Base-by-base conservation (phyloP, 2,329 filamentous ascomycete species). In the Pseudopithomyces maydicus region DNA sequence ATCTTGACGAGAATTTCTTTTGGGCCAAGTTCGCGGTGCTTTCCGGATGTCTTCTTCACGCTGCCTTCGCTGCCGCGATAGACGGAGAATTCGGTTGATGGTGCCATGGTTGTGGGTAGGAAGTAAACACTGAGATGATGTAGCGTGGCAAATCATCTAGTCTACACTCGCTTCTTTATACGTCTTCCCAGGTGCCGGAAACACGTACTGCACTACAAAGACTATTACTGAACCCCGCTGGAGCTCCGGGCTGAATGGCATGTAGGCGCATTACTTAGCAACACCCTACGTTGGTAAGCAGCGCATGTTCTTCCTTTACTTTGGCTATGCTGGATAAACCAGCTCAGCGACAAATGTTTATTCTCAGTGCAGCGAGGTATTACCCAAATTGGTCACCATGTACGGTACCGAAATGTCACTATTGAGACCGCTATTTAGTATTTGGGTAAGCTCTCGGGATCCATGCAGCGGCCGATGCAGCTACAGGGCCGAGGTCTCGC, bases 1-100 rank as follows among this genome's bases (percentile, higher is more conserved):
- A 67, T 63, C 38, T 59, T 63, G 19, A 67, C 42, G 12, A 67
- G 55, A 19, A 67, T 57, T 14, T 67, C 60, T 36, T 61, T 62
- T 2, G 62, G 57, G 22, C 62, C 58, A 12, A 66, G 56, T 15
- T 49, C 42, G 12, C 56, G 58, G 14, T 58, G 46, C 32, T 58
- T 45, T 5, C 49, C 29, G 8, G 53, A 12, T 10, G 29, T 45
- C 15, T 59, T 26, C 39, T 63, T 64, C 15, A 67, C 55, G 2
- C 26, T 39, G 7, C 60, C 64, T 29, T 65, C 56, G 10, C 33
- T 38, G 20, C 62, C 63, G 36, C 61, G 61, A 48, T 59, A 64
- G 20, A 64, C 42, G 3, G 54, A 56, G 50, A 59, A 59, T 38
- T 59, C 55, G n/a, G 55, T 49, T 38, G 41, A n/a, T 20, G 38